Conservation (phyloP, 192 early-diverging fungal species). For the Lobosporangium transversale region DNA sequence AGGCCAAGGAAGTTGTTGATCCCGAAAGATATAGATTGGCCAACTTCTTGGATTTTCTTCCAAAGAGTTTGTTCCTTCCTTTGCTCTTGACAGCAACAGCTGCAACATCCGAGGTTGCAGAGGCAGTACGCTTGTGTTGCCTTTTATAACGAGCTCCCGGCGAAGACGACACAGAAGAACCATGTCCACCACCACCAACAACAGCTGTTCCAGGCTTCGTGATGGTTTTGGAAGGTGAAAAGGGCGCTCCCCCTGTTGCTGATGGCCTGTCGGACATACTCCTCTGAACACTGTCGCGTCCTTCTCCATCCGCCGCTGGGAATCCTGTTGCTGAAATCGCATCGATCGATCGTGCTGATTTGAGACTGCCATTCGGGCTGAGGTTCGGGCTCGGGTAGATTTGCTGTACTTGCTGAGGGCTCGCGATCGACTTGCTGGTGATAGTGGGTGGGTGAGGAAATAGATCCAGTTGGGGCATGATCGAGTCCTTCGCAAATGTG, state of each 20-base stretch:
- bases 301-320: background rate
- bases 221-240: conserved; percentile 2
- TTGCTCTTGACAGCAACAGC: background rate
- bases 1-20: background rate
- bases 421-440: conserved; percentile 16
- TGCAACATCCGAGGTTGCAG: background rate
- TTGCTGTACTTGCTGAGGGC: background rate
- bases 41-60: conserved; percentile 15
- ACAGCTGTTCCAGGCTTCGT: conserved; percentile 26
- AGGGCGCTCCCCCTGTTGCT: conserved; percentile 1
- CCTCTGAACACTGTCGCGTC: conserved; percentile 17
- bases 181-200: conserved; percentile 47
- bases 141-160: background rate
- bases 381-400: background rate
- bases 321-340: background rate
- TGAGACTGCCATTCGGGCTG: conserved; percentile 7
- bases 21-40: background rate
- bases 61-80: conserved; percentile 13
- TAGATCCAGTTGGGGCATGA: conserved; percentile 5
- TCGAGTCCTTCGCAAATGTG: conserved; percentile 14
- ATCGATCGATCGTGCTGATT: conserved; percentile 8
- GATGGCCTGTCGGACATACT: conserved; percentile 30
- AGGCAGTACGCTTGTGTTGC: background rate
- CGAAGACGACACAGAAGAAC: conserved; percentile 23
- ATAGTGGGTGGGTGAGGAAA: conserved; percentile 3